A percentile compares a stretch with the other conserved stretches of the same genome.
Evolutionary conservation across 495 filamentous ascomycete species (phyloP).

Genomic region (Penicillium cosmopolitanum): DNA sequence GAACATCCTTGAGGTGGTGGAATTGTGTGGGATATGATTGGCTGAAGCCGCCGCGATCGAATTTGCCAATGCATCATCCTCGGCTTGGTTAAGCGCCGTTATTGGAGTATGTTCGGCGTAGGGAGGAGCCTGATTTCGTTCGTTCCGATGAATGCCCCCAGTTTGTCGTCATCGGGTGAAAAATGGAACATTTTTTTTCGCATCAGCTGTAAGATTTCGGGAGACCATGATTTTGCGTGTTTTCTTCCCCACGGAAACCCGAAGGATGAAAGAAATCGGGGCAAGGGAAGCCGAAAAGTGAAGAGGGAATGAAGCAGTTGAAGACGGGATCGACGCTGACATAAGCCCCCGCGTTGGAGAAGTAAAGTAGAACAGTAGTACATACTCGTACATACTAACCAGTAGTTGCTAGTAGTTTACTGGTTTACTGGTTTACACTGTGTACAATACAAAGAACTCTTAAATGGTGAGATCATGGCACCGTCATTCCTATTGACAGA

Average conservation of each 20-base stretch:
- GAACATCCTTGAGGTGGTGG: slow-evolving; percentile 22
- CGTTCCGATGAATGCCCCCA: slow-evolving; percentile 12
- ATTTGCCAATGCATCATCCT: slow-evolving; percentile 34
- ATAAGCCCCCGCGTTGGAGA: slow-evolving; percentile 25
- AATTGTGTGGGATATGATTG: slow-evolving; percentile 36
- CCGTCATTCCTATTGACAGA: not conserved
- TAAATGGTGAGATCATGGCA: slow-evolving; percentile 6
- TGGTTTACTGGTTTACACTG: not conserved
- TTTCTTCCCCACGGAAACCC: slow-evolving; percentile 2
- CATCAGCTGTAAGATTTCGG: not conserved
- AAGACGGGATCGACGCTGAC: slow-evolving; percentile 21
- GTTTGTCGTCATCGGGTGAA: slow-evolving; percentile 32
- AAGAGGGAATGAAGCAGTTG: not conserved
- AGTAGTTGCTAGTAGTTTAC: too few species aligned
- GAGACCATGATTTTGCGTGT: not conserved
- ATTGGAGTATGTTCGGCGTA: slow-evolving; percentile 24
- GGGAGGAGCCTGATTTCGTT: slow-evolving; percentile 13
- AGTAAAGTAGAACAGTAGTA: not conserved
- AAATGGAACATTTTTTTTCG: not conserved
- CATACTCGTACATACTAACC: too few species aligned
- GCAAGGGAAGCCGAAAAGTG: slow-evolving; percentile 21
- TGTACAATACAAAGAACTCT: not conserved
- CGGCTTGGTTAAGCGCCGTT: slow-evolving; percentile 38
- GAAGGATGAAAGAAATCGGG: slow-evolving; percentile 11
- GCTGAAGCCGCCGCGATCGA: slow-evolving; percentile 30